These are phyloP conservation scores for Xerocomus cyaneibrunnescens DNA, from an alignment of 1,284 basidiomycete genomes.

Conservation along the genomic window DNA sequence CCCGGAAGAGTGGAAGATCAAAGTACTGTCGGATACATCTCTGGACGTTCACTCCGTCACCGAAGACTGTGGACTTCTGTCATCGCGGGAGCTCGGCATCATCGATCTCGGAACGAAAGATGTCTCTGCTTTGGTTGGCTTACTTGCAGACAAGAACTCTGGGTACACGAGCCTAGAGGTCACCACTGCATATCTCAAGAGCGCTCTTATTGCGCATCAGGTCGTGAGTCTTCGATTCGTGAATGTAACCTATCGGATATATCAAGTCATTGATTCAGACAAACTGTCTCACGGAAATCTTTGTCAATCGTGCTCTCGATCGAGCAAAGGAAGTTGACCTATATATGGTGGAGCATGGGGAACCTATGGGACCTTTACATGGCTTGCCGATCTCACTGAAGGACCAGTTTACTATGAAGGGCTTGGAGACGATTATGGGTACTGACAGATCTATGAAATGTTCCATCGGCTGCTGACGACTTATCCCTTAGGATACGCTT, in stretches of 20 bases:
- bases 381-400: conserved; percentile 64
- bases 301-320: conserved; percentile 57
- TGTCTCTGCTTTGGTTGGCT: conserved; percentile 21
- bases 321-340: conserved; percentile 60
- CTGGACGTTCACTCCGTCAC: conserved; percentile 60
- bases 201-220: conserved; percentile 81
- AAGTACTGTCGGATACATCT: conserved; percentile 41
- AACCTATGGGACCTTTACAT: conserved; percentile 51
- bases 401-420: conserved; percentile 58
- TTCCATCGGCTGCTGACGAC: neutral
- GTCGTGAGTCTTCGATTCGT: conserved; percentile 48
- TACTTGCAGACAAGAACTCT: conserved; percentile 42
- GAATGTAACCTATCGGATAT: neutral
- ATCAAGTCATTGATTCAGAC: conserved; percentile 37
- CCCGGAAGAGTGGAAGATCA: conserved; percentile 25
- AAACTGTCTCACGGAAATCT: conserved; percentile 72
- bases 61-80: conserved; percentile 57
- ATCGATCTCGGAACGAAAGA: conserved; percentile 51
- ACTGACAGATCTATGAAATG: neutral
- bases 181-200: conserved; percentile 74
- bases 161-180: conserved; percentile 59
- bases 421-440: conserved; percentile 57
- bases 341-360: conserved; percentile 37
- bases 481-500: conserved; percentile 48
- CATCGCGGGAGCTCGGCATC: conserved; percentile 61